Conservation (phyloP, 768 basidiomycete genomes). For the Holtermannia corniformis region DNA sequence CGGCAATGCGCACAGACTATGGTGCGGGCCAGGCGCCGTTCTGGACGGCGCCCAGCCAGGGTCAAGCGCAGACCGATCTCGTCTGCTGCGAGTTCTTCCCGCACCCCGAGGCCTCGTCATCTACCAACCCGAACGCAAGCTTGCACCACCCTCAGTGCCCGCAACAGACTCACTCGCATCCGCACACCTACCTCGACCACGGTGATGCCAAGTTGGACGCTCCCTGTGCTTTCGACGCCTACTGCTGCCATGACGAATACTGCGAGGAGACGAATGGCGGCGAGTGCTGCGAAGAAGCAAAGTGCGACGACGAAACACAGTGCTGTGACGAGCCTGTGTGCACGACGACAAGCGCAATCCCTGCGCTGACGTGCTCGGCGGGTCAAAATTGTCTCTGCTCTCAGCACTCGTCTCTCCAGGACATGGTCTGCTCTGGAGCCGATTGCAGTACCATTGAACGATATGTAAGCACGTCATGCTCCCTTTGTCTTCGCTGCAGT, state of each 20-base stretch:
- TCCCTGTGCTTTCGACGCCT: slow-evolving; percentile 9
- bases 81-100: neutral
- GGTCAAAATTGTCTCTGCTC: neutral
- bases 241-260: slow-evolving; percentile 13
- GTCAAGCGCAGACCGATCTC: too few relatives aligned
- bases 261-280: slow-evolving; percentile 3
- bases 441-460: neutral
- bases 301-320: slow-evolving; percentile 3
- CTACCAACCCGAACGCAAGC: neutral
- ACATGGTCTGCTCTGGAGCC: neutral
- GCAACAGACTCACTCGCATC: too few relatives aligned
- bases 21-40: too few relatives aligned
- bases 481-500: neutral
- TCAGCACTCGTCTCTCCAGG: neutral
- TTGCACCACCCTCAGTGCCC: too few relatives aligned
- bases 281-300: slow-evolving; percentile 18
- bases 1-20: too few relatives aligned
- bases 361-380: neutral
- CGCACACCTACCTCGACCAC: neutral
- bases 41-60: too few relatives aligned
- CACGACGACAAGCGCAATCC: neutral
- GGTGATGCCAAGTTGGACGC: slow-evolving; percentile 1
- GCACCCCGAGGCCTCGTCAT: neutral
- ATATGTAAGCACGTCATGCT: too few relatives aligned
- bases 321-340: neutral